Evolutionary conservation across 148 eudicot genomes (phyloP), one percentile per base, ranked within the genome.

Genomic region (Chenopodium formosanum): DNA sequence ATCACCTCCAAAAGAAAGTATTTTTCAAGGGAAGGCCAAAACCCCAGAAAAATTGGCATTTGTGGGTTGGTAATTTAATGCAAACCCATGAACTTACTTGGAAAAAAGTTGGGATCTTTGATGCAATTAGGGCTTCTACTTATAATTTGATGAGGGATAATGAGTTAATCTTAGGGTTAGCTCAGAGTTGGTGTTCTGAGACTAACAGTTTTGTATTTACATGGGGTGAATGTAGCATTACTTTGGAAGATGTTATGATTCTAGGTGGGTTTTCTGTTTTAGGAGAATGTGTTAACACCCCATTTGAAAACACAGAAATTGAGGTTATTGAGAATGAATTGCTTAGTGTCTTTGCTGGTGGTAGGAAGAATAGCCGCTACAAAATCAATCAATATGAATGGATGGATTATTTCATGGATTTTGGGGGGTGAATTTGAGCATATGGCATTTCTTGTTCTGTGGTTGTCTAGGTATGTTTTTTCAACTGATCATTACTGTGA

Each of bases 221-320:
- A 9, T 88, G 85, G 85, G 88, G 86, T 73, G 85, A 88, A 9
- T 81, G 71, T 0, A 84, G 85, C 22, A 23, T 88, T 0, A 88
- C 87, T 13, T 62, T 88, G 22, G 88, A 88, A 60, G 88, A 88
- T 82, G 60, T 88, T 40, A 84, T 84, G 79, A 56, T 82, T 29
- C 66, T 88, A 29, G 88, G 85, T 12, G 88, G 85, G 12, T 82
- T 79, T 77, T 77, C 87, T 65, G 78, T 79, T 73, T 75, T 81
- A 6, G 90, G 88, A 2, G 75, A 22, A 14, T 76, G 68, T 29
- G 72, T 46, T 58, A 25, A 3, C 7, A 53, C 22, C 46, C 29
- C 6, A 9, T 17, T 12, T 81, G 20, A 23, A 37, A 17, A 0
- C 17, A 44, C 46, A n/a, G 80, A 82, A 19, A 16, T 11, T 70